phyloP scores from a whole-genome alignment of 2,329 filamentous ascomycete genomes.

The Aspergillus felis region DNA sequence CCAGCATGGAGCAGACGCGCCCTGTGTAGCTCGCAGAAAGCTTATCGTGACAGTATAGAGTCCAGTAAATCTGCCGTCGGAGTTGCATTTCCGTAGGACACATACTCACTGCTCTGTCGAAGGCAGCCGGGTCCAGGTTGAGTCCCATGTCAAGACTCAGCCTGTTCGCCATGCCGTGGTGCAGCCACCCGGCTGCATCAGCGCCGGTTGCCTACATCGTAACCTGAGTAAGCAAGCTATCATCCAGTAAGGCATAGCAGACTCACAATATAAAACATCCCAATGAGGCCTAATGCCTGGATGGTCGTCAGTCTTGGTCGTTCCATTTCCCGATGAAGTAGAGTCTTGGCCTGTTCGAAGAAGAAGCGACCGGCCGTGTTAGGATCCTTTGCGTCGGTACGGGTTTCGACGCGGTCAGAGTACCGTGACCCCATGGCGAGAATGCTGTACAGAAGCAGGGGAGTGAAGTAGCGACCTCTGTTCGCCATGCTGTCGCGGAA shows the following conservation, averaged over 20 bases:
- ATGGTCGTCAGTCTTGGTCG: slow-evolving; percentile 36
- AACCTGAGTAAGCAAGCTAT: neutral
- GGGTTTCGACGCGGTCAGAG: slow-evolving; percentile 29
- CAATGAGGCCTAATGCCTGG: slow-evolving; percentile 33
- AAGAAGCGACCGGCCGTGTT: slow-evolving; percentile 34
- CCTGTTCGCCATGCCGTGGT: slow-evolving; percentile 37
- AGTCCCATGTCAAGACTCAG: slow-evolving; percentile 38
- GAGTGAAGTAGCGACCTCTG: slow-evolving; percentile 29
- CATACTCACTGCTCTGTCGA: slow-evolving; percentile 23
- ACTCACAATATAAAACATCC: slow-evolving; percentile 24
- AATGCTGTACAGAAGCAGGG: slow-evolving; percentile 22
- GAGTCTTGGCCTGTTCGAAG: slow-evolving; percentile 23
- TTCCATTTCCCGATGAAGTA: slow-evolving; percentile 19
- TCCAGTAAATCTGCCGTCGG: slow-evolving; percentile 36
- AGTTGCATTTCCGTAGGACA: slow-evolving; percentile 27
- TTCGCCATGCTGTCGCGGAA: slow-evolving; percentile 28
- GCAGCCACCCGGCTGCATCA: slow-evolving; percentile 36
- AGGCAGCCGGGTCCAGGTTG: slow-evolving; percentile 30
- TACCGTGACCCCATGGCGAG: slow-evolving; percentile 34
- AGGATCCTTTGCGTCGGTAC: slow-evolving; percentile 26
- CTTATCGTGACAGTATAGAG: slow-evolving; percentile 36
- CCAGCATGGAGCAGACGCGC: slow-evolving; percentile 34
- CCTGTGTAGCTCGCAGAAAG: slow-evolving; percentile 34
- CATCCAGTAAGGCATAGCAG: neutral
- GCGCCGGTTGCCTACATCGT: slow-evolving; percentile 27